Base-by-base conservation (phyloP, 1,284 basidiomycete species). In the Pterulicium gracile region DNA sequence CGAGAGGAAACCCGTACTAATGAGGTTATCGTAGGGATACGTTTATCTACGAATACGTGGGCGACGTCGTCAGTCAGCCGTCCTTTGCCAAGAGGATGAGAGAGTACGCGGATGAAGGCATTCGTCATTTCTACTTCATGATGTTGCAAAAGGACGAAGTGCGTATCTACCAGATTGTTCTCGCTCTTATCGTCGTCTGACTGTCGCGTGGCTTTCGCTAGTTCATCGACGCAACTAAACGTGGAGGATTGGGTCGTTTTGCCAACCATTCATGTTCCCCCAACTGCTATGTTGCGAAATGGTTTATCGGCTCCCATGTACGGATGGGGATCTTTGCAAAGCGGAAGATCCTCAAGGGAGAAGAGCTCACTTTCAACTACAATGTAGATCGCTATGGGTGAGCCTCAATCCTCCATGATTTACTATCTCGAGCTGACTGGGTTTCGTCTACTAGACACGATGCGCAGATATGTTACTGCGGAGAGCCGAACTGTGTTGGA, bases 101-200 rank as follows among this genome's bases (percentile, higher is more conserved):
- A 44, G 82, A 87, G 32, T 99, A 99, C 61, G 92, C 82, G 1
- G 76, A 85, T 36, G 92, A 97, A 62, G 94, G 94, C 14, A 93
- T 98, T 52, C 74, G 81, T 48, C 95, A 98, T 64, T 99, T 98
- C 58, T 99, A 98, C 67, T 99, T 99, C 59, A 99, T 98, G 96
- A 95, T 97, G 88, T 67, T 98, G 47, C 96, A 98, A 64, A 92
- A 90, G 57, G 93, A 97, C 55, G 93, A 98, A 75, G 91, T 91
- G 52, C 51, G 79, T 55, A 5, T 5, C 18, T 43, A 15, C 24
- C 39, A 20, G 40, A 15, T 36, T 27, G 20, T 17, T 36, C 43
- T 34, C 12, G n/a, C 21, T n/a, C 45, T 36, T 23, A 22, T 22
- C 45, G 44, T 46, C 49, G 17, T 43, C 42, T 47, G 4, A 27